Evolutionary conservation across 768 basidiomycete genomes (phyloP).

Genomic region (Lentinula edodes): DNA sequence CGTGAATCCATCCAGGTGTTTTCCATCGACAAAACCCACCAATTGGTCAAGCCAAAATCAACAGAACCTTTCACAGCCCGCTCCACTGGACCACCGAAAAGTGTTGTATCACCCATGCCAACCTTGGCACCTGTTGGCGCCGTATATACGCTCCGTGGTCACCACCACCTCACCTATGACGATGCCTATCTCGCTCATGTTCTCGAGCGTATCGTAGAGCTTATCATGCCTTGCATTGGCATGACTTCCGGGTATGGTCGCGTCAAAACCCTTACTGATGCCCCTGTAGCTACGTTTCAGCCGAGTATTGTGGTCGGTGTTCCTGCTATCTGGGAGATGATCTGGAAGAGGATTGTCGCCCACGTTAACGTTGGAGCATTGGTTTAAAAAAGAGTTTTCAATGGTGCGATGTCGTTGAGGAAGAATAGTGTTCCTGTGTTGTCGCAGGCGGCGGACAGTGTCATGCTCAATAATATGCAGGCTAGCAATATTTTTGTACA

Average conservation of each 20-base stretch:
- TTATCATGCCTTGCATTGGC: conserved; percentile 67
- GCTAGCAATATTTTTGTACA: conserved; percentile 82
- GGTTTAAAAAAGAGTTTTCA: conserved; percentile 73
- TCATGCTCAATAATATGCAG: conserved; percentile 72
- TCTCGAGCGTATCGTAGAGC: conserved; percentile 91
- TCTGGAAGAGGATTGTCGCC: conserved; percentile 87
- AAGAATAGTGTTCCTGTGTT: conserved; percentile 62
- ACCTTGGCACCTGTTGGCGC: too few relatives aligned
- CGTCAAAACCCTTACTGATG: conserved; percentile 94
- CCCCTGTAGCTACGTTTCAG: conserved; percentile 74
- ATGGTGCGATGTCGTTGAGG: conserved; percentile 73
- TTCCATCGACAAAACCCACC: too few relatives aligned
- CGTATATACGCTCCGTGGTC: too few relatives aligned
- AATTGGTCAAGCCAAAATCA: too few relatives aligned
- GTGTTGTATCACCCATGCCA: too few relatives aligned
- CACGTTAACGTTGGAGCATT: conserved; percentile 69
- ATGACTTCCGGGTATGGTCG: conserved; percentile 85
- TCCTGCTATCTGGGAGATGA: conserved; percentile 95
- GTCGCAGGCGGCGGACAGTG: conserved; percentile 62
- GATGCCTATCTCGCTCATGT: conserved; percentile 92
- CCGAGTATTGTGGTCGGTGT: too few relatives aligned
- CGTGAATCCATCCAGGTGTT: too few relatives aligned
- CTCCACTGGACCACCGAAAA: too few relatives aligned
- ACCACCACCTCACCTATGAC: conserved; percentile 47
- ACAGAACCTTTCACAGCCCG: too few relatives aligned